Percentiles rank a stretch among this genome's conserved stretches.
These are phyloP conservation scores for Plectosphaerella plurivora DNA, from an alignment of 2,329 filamentous ascomycete species.

Conservation along the genomic window DNA sequence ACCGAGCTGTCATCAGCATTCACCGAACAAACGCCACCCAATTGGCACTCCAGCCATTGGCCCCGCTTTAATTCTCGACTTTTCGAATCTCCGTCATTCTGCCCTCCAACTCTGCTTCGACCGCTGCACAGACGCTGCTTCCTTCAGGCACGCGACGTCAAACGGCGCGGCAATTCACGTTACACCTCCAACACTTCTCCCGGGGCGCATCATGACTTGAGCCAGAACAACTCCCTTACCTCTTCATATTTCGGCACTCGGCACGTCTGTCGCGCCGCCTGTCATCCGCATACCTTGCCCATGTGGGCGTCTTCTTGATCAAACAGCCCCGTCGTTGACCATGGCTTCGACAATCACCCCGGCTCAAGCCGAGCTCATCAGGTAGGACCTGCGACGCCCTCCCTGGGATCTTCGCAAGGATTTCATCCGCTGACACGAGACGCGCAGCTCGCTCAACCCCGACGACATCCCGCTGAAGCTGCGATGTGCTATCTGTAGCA, in stretches of 20 bases:
- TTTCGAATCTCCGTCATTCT: slow-evolving; percentile 3
- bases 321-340: slow-evolving; percentile 10
- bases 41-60: slow-evolving; percentile 7
- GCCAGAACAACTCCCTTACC: not conserved
- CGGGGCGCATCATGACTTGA: slow-evolving; percentile 6
- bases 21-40: not conserved
- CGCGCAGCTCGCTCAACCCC: slow-evolving; percentile 63
- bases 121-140: not conserved
- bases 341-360: slow-evolving; percentile 30
- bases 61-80: slow-evolving; percentile 11
- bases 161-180: not conserved
- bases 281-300: not conserved
- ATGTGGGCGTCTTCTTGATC: slow-evolving; percentile 11
- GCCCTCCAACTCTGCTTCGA: too few relatives aligned
- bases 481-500: slow-evolving; percentile 89
- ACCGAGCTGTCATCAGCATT: not conserved
- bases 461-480: slow-evolving; percentile 95
- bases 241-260: not conserved
- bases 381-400: slow-evolving; percentile 28
- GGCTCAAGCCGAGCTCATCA: slow-evolving; percentile 55
- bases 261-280: not conserved
- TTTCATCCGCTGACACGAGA: slow-evolving; percentile 7
- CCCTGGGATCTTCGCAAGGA: not conserved
- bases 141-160: not conserved
- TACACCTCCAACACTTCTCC: slow-evolving; percentile 3